A percentile compares a stretch with the other conserved stretches of the same genome.
Conservation (phyloP, 495 filamentous ascomycete species). For the Hapsidospora chrysogenum region DNA sequence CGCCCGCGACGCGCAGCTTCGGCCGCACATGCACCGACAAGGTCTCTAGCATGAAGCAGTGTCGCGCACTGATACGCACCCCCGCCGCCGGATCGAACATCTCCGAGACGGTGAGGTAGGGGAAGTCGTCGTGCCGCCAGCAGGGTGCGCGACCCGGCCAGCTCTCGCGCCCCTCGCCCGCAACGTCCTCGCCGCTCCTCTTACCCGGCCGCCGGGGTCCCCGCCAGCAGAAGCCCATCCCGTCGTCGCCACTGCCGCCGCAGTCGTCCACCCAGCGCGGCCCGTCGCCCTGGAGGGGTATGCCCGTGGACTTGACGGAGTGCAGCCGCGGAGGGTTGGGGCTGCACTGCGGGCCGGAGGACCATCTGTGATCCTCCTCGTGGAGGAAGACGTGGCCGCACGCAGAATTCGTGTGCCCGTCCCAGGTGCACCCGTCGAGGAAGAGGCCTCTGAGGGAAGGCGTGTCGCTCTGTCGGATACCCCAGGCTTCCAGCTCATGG, state of each 20-base stretch:
- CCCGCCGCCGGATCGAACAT: conserved; percentile 33
- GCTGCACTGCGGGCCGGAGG: conserved; percentile 23
- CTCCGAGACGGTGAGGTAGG: conserved; percentile 38
- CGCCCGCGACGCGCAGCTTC: conserved; percentile 7
- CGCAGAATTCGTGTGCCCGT: conserved; percentile 5
- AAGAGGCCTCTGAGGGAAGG: conserved; percentile 36
- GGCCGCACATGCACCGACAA: conserved; percentile 14
- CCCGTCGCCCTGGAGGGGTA: conserved; percentile 36
- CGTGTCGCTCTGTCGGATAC: conserved; percentile 36
- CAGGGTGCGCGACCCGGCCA: conserved; percentile 29
- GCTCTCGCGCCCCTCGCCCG: not conserved
- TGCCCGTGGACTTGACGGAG: conserved; percentile 30
- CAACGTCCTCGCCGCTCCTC: not conserved
- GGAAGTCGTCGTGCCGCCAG: conserved; percentile 38
- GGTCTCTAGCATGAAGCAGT: conserved; percentile 30
- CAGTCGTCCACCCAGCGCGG: conserved; percentile 34
- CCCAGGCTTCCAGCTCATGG: conserved; percentile 37
- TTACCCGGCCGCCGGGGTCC: conserved; percentile 14
- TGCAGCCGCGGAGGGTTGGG: conserved; percentile 23
- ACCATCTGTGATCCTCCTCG: conserved; percentile 33
- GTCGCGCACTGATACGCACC: conserved; percentile 37
- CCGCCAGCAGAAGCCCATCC: conserved; percentile 25
- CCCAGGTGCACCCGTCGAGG: conserved; percentile 37
- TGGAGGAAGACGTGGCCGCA: conserved; percentile 16
- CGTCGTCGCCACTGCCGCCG: conserved; percentile 27